Percentiles rank a stretch among this genome's conserved stretches.
Evolutionary conservation across 495 filamentous ascomycete genomes (phyloP).

Genomic region (Podospora pseudocomata): DNA sequence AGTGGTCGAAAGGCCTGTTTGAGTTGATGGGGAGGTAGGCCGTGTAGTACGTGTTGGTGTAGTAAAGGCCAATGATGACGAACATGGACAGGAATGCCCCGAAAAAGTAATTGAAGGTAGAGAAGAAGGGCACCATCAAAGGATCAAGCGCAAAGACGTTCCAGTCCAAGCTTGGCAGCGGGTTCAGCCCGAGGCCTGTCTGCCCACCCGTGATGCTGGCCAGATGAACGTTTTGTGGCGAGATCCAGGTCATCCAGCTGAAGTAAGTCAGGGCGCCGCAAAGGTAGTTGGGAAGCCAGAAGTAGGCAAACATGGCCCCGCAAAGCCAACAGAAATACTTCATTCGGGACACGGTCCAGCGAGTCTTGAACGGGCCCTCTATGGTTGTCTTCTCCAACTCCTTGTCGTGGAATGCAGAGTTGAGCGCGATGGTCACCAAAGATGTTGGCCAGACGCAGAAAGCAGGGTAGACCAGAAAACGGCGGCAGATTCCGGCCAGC

Average conservation of each 20-base stretch:
- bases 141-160: constrained; percentile 39
- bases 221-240: constrained; percentile 35
- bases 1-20: constrained; percentile 40
- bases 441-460: constrained; percentile 44
- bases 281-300: constrained; percentile 47
- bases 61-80: constrained; percentile 37
- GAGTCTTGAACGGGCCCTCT: constrained; percentile 33
- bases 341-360: constrained; percentile 35
- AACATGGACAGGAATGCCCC: constrained; percentile 30
- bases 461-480: constrained; percentile 54
- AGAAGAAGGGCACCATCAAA: constrained; percentile 44
- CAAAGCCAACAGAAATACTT: constrained; percentile 37
- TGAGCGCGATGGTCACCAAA: constrained; percentile 44
- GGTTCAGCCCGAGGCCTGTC: constrained; percentile 40
- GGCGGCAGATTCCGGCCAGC: constrained; percentile 50
- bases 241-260: constrained; percentile 45
- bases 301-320: constrained; percentile 40
- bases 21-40: constrained; percentile 40
- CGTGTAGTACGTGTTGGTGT: constrained; percentile 39
- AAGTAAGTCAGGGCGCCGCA: constrained; percentile 34
- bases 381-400: constrained; percentile 25
- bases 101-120: constrained; percentile 40
- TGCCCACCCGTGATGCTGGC: constrained; percentile 31
- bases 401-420: constrained; percentile 42
- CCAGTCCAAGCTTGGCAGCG: constrained; percentile 43